Conservation (phyloP, 129 eudicot genomes). For the Solidago caesia region DNA sequence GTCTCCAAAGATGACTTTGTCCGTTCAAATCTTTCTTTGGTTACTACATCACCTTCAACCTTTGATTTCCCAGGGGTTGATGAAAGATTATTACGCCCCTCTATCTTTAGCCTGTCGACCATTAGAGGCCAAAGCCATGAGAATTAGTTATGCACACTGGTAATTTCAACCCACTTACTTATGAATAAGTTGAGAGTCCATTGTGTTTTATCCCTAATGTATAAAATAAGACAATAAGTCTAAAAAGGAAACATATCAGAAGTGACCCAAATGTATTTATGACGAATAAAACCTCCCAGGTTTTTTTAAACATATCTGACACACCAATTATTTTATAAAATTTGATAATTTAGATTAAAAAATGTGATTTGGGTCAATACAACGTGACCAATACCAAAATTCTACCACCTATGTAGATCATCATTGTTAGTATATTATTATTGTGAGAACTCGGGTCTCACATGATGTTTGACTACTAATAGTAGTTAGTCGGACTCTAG, state of each 20-base stretch:
- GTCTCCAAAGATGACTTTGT: conserved; percentile 66
- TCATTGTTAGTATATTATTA: neutral
- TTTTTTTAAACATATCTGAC: neutral
- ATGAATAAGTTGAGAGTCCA: too few species aligned
- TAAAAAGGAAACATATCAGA: neutral
- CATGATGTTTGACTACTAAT: conserved; percentile 17
- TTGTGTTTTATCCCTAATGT: too few species aligned
- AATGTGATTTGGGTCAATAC: neutral
- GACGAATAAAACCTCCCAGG: neutral
- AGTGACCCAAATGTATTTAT: conserved; percentile 3
- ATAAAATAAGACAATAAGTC: neutral
- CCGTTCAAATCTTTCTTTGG: conserved; percentile 56
- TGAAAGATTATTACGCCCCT: conserved; percentile 42
- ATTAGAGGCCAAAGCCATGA: conserved; percentile 9
- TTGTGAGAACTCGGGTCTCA: neutral
- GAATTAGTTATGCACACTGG: neutral
- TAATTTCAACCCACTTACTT: neutral
- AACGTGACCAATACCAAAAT: neutral
- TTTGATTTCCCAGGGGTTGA: conserved; percentile 34
- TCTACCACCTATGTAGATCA: neutral
- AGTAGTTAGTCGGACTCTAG: neutral
- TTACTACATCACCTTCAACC: conserved; percentile 39
- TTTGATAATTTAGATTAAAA: too few species aligned
- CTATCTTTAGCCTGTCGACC: conserved; percentile 38
- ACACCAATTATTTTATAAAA: neutral